Percentiles rank a stretch among this genome's conserved stretches.
phyloP scores from a whole-genome alignment of 1,284 basidiomycete genomes.

The Ustilago sp. region DNA sequence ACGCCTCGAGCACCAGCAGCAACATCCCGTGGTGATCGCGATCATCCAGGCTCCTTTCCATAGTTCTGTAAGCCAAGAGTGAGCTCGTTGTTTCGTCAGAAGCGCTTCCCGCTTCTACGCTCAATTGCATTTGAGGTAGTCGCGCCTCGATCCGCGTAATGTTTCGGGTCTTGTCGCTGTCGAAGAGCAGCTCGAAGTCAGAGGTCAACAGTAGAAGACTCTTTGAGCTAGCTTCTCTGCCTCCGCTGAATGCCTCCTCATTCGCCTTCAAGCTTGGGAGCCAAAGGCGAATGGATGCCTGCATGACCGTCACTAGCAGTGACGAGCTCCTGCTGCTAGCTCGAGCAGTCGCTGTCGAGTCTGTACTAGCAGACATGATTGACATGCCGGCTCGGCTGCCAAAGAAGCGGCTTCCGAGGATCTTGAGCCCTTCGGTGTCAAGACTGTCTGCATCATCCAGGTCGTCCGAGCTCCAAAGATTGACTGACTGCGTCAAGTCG shows the following conservation, averaged over 20 bases:
- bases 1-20: slow-evolving; percentile 78
- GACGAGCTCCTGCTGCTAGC: slow-evolving; percentile 26
- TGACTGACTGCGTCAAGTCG: slow-evolving; percentile 50
- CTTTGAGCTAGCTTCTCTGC: slow-evolving; percentile 7
- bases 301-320: slow-evolving; percentile 27
- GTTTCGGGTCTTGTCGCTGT: slow-evolving; percentile 42
- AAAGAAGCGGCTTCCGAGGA: slow-evolving; percentile 60
- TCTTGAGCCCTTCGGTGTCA: slow-evolving; percentile 50
- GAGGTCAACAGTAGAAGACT: slow-evolving; percentile 32
- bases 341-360: slow-evolving; percentile 43
- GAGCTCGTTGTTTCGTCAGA: slow-evolving; percentile 19
- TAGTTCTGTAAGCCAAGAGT: slow-evolving; percentile 31
- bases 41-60: slow-evolving; percentile 30
- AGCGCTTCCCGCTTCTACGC: slow-evolving; percentile 18
- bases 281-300: slow-evolving; percentile 39
- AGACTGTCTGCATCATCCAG: slow-evolving; percentile 25
- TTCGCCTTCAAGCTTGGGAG: slow-evolving; percentile 13
- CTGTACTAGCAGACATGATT: slow-evolving; percentile 46
- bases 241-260: neutral
- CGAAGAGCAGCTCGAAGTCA: slow-evolving; percentile 35
- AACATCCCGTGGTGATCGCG: slow-evolving; percentile 71
- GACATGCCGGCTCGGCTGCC: slow-evolving; percentile 51
- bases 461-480: slow-evolving; percentile 32
- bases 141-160: slow-evolving; percentile 33
- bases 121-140: slow-evolving; percentile 32